Evolutionary conservation across 1,139 yeast genomes (phyloP).

Genomic region (Hansenula lynferdii): DNA sequence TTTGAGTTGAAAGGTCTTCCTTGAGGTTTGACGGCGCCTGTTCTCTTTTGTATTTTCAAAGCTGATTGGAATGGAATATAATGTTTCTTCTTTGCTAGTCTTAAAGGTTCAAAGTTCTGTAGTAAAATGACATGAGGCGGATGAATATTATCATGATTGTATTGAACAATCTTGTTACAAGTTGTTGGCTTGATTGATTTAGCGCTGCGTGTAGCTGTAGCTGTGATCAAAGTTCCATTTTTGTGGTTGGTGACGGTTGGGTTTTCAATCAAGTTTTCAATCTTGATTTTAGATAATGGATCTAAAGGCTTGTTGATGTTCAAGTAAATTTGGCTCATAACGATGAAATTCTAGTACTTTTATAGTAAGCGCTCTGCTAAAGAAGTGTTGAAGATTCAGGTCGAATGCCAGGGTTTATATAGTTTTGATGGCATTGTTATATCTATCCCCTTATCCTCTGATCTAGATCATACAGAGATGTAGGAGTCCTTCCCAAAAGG

Average conservation of each 20-base stretch:
- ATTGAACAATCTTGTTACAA: too few species aligned
- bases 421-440: neutral
- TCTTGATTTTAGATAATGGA: constrained; percentile 1
- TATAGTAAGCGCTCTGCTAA: neutral
- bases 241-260: neutral
- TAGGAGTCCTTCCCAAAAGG: too few species aligned
- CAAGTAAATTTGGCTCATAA: neutral
- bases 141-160: neutral
- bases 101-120: constrained; percentile 17
- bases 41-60: constrained; percentile 12
- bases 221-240: too few species aligned
- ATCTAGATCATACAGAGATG: too few species aligned
- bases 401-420: neutral
- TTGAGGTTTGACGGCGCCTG: constrained; percentile 23
- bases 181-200: neutral
- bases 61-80: constrained; percentile 14
- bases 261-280: neutral
- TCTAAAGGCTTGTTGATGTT: neutral
- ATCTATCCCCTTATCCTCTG: neutral
- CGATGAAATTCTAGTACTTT: neutral
- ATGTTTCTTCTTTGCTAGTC: constrained; percentile 24
- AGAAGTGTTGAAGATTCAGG: neutral
- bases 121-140: constrained; percentile 20
- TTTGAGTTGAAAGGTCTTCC: constrained; percentile 36
- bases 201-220: too few species aligned